A percentile compares a stretch with the other conserved stretches of the same genome.
phyloP scores from a whole-genome alignment of 2,329 filamentous ascomycete species.

The Daldinia sp. region DNA sequence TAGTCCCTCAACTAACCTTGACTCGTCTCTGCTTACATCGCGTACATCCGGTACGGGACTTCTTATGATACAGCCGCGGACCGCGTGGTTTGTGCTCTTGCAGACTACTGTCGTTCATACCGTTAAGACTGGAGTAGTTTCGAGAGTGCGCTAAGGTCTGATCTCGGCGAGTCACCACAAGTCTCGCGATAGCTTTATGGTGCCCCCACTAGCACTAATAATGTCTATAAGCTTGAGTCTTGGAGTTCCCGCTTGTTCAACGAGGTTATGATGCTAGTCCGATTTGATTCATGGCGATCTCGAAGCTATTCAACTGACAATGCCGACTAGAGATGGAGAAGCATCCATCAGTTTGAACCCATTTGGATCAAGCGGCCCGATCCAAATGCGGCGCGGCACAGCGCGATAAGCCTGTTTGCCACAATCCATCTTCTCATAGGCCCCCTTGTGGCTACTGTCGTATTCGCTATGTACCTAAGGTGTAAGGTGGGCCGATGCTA shows the following conservation, averaged over 20 bases:
- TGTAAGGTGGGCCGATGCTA: slow-evolving; percentile 13
- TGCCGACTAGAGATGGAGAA: slow-evolving; percentile 14
- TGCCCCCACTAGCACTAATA: background rate
- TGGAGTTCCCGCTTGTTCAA: background rate
- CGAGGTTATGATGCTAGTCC: slow-evolving; percentile 2
- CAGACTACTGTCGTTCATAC: slow-evolving; percentile 37
- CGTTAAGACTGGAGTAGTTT: slow-evolving; percentile 7
- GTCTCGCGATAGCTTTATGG: slow-evolving; percentile 1
- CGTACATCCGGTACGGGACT: slow-evolving; percentile 50
- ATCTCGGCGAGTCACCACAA: slow-evolving; percentile 1
- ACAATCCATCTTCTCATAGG: slow-evolving; percentile 22
- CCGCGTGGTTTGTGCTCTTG: slow-evolving; percentile 47
- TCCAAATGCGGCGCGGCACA: slow-evolving; percentile 24
- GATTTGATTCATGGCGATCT: slow-evolving; percentile 6
- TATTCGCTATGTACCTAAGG: slow-evolving; percentile 3
- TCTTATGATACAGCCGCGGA: slow-evolving; percentile 53
- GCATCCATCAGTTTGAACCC: background rate
- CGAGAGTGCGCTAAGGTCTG: slow-evolving; percentile 1
- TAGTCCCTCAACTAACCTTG: slow-evolving; percentile 43
- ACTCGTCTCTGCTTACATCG: slow-evolving; percentile 51
- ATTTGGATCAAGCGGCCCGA: slow-evolving; percentile 21
- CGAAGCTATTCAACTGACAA: slow-evolving; percentile 23
- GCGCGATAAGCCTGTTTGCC: slow-evolving; percentile 19
- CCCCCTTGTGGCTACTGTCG: slow-evolving; percentile 18
- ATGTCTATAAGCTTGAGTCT: background rate